A percentile compares a stretch with the other conserved stretches of the same genome.
These are phyloP conservation scores for Coffea humblotiana DNA, from an alignment of 305 asterid species.

Conservation along the genomic window DNA sequence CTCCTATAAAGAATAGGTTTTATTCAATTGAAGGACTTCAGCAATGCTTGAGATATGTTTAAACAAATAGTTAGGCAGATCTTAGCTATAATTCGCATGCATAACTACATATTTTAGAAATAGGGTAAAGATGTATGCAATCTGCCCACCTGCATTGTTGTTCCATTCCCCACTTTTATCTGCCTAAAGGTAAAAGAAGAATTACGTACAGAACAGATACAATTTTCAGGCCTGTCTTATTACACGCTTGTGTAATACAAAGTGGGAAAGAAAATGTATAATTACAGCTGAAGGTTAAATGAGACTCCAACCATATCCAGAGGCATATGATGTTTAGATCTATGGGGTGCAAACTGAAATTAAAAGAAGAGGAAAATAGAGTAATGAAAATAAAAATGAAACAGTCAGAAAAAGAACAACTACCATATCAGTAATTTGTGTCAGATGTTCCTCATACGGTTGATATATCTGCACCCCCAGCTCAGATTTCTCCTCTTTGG, in stretches of 20 bases:
- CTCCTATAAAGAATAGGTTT: no score
- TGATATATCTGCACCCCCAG: slow-evolving; percentile 48
- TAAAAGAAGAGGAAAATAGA: no score
- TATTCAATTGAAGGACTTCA: no score
- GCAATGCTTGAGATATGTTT: neutral
- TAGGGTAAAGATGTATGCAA: neutral
- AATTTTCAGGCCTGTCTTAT: no score
- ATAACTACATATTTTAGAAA: neutral
- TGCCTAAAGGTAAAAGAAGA: no score
- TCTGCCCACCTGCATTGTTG: neutral
- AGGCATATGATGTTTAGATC: no score
- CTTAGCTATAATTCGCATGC: neutral
- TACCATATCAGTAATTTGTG: slow-evolving; percentile 65
- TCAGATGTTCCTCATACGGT: slow-evolving; percentile 59
- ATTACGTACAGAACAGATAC: no score
- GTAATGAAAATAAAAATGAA: no score
- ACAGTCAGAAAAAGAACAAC: neutral
- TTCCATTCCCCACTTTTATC: no score
- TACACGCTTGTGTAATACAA: neutral
- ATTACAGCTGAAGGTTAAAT: neutral
- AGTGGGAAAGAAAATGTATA: neutral
- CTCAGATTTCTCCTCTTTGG: slow-evolving; percentile 51
- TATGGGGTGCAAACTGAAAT: no score
- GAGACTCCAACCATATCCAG: no score
- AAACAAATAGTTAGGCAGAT: no score